Percentiles rank a stretch among this genome's conserved stretches.
phyloP scores from a whole-genome alignment of 495 filamentous ascomycete species.

The Pyrenopolyporus hunteri region DNA sequence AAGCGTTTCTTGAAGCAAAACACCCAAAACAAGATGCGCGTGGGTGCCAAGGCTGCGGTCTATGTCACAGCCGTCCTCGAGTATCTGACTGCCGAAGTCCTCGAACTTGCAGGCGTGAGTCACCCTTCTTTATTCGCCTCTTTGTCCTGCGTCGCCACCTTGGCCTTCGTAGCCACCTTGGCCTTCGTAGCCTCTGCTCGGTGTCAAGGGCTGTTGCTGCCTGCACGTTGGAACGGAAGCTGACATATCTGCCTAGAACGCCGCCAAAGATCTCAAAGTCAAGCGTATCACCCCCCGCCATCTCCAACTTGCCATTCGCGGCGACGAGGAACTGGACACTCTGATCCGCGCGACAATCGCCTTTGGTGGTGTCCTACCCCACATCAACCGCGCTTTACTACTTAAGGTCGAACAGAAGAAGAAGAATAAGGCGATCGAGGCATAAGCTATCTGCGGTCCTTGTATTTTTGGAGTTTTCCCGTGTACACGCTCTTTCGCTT shows the following conservation, averaged over 20 bases:
- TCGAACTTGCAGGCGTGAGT: constrained; percentile 88
- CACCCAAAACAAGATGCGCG: constrained; percentile 99
- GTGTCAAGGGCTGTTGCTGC: neutral
- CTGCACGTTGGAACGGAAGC: neutral
- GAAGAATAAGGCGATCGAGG: constrained; percentile 76
- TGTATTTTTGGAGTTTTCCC: constrained; percentile 9
- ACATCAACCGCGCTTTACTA: constrained; percentile 96
- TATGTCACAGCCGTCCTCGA: constrained; percentile 98
- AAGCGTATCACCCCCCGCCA: constrained; percentile 99
- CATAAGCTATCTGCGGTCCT: constrained; percentile 42
- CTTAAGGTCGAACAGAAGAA: constrained; percentile 99
- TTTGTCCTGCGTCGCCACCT: constrained; percentile 17
- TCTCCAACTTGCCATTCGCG: constrained; percentile 96
- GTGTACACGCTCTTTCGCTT: constrained; percentile 24
- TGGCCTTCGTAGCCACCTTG: neutral
- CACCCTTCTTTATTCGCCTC: constrained; percentile 18
- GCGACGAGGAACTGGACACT: constrained; percentile 97
- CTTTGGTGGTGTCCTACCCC: constrained; percentile 95
- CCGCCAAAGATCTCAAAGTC: constrained; percentile 98
- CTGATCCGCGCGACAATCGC: constrained; percentile 97
- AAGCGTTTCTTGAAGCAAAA: constrained; percentile 99
- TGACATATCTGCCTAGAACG: constrained; percentile 64
- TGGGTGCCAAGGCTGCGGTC: constrained; percentile 97
- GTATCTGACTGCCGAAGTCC: constrained; percentile 97
- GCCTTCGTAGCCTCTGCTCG: neutral